Evolutionary conservation across 768 basidiomycete species (phyloP), one percentile per base, ranked within the genome.

Genomic region (Leccinum disarticulatum): DNA sequence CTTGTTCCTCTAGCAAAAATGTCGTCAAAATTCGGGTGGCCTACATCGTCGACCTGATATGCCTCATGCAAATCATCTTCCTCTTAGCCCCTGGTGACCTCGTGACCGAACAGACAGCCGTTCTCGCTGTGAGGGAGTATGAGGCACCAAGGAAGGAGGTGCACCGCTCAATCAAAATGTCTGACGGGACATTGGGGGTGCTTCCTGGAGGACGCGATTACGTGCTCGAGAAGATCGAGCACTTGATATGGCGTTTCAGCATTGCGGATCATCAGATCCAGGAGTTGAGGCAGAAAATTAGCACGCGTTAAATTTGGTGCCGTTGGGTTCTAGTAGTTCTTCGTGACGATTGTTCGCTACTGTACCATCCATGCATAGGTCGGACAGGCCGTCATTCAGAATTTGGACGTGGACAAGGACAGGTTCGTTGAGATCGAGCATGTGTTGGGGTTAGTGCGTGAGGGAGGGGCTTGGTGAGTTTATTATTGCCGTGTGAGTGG

Each of bases 11-110:
- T 22, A 64, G 64, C 13, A 58, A 56, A 48, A 48, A 33, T 19
- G 57, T 54, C 19, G 64, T 56, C 15, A 65, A 54, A 8, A 19
- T 63, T 22, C 19, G 66, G 30, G 66, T 55, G 55, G 55, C 33
- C 19, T 65, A 56, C 48, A 62, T 62, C 27, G 55, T 63, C 6
- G 56, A 63, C 55, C 28, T 65, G 38, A 55, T 63, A 27, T 65
- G 60, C 31, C 49, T 62, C 55, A 66, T 65, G 64, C 64, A 66
- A 28, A 31, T 27, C 15, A 13, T 63, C 10, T 65, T 54, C 31
- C 30, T 65, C 55, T 11, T 66, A 13, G 47, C 52, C 3, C 17
- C 49, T 0, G 38, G 51, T 11, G 15, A n/a, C 3, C 38, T 10
- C 1, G 48, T 65, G 31, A 66, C 49, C 11, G 1, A 15, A 2